Percentiles rank a stretch among this genome's conserved stretches.
These are phyloP conservation scores for Cladophialophora psammophila DNA, from an alignment of 2,329 filamentous ascomycete species.

Conservation along the genomic window DNA sequence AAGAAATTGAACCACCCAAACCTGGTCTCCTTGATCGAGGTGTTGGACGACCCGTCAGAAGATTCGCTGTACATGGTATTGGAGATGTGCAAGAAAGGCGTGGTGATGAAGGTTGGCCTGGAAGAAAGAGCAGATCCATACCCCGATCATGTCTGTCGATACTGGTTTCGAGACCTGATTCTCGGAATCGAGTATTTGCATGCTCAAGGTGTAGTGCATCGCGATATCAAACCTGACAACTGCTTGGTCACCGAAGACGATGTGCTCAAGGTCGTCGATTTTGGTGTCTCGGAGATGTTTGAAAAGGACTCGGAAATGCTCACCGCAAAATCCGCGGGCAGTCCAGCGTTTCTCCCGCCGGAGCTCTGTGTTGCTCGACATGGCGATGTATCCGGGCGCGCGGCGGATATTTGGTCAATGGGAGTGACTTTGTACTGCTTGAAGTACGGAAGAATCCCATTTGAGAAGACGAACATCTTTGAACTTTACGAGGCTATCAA, in stretches of 20 bases:
- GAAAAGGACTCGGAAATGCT: slow-evolving; percentile 86
- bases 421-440: slow-evolving; percentile 93
- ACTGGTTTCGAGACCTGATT: slow-evolving; percentile 94
- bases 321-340: slow-evolving; percentile 91
- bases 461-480: slow-evolving; percentile 77
- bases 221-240: slow-evolving; percentile 98
- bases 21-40: slow-evolving; percentile 90
- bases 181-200: slow-evolving; percentile 96
- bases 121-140: slow-evolving; percentile 84
- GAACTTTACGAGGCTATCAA: slow-evolving; percentile 92
- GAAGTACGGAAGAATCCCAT: slow-evolving; percentile 86
- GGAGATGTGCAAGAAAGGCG: slow-evolving; percentile 98
- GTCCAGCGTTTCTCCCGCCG: slow-evolving; percentile 91
- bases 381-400: slow-evolving; percentile 84
- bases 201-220: slow-evolving; percentile 90
- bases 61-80: slow-evolving; percentile 98
- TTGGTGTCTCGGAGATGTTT: slow-evolving; percentile 99
- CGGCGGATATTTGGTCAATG: slow-evolving; percentile 98
- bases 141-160: slow-evolving; percentile 78
- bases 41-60: slow-evolving; percentile 92
- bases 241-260: slow-evolving; percentile 88
- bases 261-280: slow-evolving; percentile 92
- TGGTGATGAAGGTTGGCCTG: slow-evolving; percentile 95
- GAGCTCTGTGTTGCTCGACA: slow-evolving; percentile 89
- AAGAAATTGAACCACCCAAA: slow-evolving; percentile 97